Evolutionary conservation across 176 grass and related monocot species (phyloP), one percentile per base, ranked within the genome.

Genomic region (Bromus sterilis): DNA sequence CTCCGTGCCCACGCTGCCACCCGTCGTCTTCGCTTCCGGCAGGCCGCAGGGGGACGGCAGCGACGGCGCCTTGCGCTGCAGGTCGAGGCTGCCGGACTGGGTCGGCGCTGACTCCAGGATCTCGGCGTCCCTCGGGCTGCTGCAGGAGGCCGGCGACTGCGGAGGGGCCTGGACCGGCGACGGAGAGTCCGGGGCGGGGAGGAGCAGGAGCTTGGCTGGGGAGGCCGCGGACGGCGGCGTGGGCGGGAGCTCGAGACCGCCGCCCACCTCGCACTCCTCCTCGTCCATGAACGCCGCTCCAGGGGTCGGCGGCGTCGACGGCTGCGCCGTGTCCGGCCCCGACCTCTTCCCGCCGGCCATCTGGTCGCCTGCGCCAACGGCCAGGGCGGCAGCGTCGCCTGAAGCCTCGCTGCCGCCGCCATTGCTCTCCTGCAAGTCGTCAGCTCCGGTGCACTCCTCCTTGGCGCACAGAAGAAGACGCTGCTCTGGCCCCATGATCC

Each of bases 171-270:
- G 77, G 25, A 78, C 44, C 1, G 87, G 80, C 42, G 87, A 91
- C 1, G 87, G 80, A 35, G 87, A 91, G 56, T 26, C 80, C 6
- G 86, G 78, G 64, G 82, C 26, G 11, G 84, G 82, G 59, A 93
- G 86, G 1, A 90, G 70, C 6, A 76, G 87, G 28, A 90, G 78
- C 58, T 84, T 87, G 21, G 81, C 40, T 7, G 86, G 66, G 3
- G 75, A 68, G 6, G 80, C 26, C 34, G 79, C 78, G 30, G 88
- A 94, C 28, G 62, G 44, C 9, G 92, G 78, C 16, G 86, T 92
- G 70, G 82, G 83, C 28, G 42, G 70, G 15, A 73, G 70, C 42
- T 48, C 26, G 15, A 84, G 33, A 9, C 92, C 74, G 11, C 80
- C 84, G 13, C 21, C 16, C 48, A 80, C 49, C 76, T 81, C 51